Conservation (phyloP, 106 monocot species). For the Alisma plantagoaquatica region DNA sequence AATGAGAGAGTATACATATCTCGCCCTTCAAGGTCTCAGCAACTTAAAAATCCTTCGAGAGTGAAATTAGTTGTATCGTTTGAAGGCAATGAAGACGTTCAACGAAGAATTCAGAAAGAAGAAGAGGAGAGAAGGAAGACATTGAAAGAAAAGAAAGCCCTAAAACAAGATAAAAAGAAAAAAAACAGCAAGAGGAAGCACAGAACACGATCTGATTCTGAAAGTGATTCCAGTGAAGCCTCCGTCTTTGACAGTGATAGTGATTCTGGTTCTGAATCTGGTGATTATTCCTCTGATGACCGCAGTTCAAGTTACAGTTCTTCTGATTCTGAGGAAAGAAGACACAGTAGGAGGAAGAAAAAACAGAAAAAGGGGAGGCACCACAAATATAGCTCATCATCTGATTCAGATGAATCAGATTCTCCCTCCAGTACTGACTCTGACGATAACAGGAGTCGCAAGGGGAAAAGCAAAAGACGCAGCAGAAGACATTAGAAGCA, state of each 20-base stretch:
- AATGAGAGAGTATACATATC: conserved; percentile 94
- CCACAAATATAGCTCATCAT: conserved; percentile 27
- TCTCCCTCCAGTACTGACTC: conserved; percentile 60
- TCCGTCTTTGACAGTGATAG: conserved; percentile 64
- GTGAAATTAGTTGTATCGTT: conserved; percentile 40
- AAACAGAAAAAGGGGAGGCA: conserved; percentile 48
- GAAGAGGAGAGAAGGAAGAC: conserved; percentile 16
- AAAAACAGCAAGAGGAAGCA: conserved; percentile 72
- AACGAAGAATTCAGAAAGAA: conserved; percentile 2
- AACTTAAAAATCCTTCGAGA: conserved; percentile 74
- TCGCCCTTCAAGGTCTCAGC: conserved; percentile 76
- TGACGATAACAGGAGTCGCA: conserved; percentile 38
- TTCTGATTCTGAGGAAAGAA: conserved; percentile 49
- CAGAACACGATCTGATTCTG: conserved; percentile 37
- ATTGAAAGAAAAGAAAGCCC: conserved; percentile 9
- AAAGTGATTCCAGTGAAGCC: conserved; percentile 43
- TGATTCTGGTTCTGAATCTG: conserved; percentile 42
- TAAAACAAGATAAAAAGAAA: conserved; percentile 20
- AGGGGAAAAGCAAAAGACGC: conserved; percentile 57
- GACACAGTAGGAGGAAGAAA: conserved; percentile 39
- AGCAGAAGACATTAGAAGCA: conserved; percentile 34
- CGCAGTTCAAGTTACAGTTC: conserved; percentile 67
- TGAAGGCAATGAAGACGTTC: conserved; percentile 57
- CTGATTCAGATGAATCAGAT: conserved; percentile 55
- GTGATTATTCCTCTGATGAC: conserved; percentile 45